Conservation (phyloP, 192 early-diverging fungal species). For the Entophlyctis luteolus region DNA sequence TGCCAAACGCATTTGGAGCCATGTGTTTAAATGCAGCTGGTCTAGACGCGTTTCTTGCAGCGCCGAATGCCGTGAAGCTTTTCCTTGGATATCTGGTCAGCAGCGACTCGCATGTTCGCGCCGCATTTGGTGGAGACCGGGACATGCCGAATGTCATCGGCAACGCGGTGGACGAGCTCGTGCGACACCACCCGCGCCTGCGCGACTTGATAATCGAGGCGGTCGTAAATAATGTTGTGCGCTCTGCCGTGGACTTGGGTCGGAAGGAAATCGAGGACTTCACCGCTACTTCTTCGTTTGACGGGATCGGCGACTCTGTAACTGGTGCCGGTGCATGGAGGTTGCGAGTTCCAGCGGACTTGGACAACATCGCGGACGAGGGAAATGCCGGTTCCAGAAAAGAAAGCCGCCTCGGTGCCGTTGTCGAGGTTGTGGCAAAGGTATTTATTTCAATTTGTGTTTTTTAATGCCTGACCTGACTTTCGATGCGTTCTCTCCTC, state of each 20-base stretch:
- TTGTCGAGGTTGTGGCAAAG: conserved; percentile 64
- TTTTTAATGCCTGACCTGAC: conserved; percentile 19
- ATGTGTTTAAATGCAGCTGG: conserved; percentile 88
- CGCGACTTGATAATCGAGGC: conserved; percentile 69
- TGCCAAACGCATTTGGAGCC: conserved; percentile 92
- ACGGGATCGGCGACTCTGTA: too few species aligned
- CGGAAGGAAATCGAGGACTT: conserved; percentile 53
- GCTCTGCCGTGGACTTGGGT: conserved; percentile 61
- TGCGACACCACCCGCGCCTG: conserved; percentile 88
- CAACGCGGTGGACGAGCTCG: conserved; percentile 86
- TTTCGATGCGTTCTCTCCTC: conserved; percentile 25
- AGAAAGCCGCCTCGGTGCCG: conserved; percentile 37
- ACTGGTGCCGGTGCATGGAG: too few species aligned
- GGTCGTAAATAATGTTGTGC: too few species aligned
- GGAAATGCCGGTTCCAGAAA: conserved; percentile 44
- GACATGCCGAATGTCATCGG: conserved; percentile 84
- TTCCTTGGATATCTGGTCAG: conserved; percentile 75
- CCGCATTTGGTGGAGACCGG: conserved; percentile 46
- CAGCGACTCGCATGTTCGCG: conserved; percentile 29
- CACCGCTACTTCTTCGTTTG: background rate
- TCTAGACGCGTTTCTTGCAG: conserved; percentile 74
- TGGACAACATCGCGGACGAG: too few species aligned
- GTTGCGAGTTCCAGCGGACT: too few species aligned
- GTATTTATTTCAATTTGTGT: too few species aligned
- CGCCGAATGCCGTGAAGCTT: conserved; percentile 64